Percentiles rank a stretch among this genome's conserved stretches.
Evolutionary conservation across 805 yeast genomes (phyloP).

Genomic region (Kurtzmaniella cleridarum): DNA sequence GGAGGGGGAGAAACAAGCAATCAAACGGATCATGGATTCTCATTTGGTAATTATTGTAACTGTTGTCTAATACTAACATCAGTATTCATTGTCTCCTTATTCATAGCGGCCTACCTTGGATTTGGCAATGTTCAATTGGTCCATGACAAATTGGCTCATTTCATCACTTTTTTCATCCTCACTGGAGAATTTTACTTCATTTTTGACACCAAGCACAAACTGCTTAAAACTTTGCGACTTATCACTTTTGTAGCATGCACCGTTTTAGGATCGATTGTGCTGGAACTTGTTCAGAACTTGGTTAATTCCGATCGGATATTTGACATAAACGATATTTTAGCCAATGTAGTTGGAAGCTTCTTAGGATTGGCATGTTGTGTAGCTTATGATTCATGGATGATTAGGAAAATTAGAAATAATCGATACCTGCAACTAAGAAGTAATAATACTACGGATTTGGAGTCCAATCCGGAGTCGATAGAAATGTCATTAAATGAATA

Average conservation of each 20-base stretch:
- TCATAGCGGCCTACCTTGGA: constrained; percentile 42
- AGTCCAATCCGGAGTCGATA: neutral
- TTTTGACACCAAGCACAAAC: constrained; percentile 28
- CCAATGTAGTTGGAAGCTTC: constrained; percentile 31
- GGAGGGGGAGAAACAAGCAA: too few relatives aligned
- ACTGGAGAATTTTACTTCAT: constrained; percentile 45
- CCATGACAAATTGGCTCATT: constrained; percentile 51
- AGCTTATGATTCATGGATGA: constrained; percentile 6
- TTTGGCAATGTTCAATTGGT: constrained; percentile 41
- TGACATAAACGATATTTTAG: constrained; percentile 43
- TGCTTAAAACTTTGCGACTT: constrained; percentile 23
- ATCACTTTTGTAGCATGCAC: constrained; percentile 41
- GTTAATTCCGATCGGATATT: constrained; percentile 43
- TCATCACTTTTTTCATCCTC: constrained; percentile 39
- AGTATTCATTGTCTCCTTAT: constrained; percentile 24
- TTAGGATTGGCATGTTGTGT: constrained; percentile 10
- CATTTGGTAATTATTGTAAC: neutral
- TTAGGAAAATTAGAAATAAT: constrained; percentile 1
- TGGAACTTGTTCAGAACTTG: constrained; percentile 46
- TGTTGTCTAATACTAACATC: constrained; percentile 3
- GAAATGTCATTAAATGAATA: constrained; percentile 1
- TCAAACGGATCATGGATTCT: too few relatives aligned
- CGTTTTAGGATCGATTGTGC: constrained; percentile 40
- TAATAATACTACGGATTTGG: neutral
- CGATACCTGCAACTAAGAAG: constrained; percentile 2